phyloP scores from a whole-genome alignment of 331 rosid species.

The Dryas integrifolia region DNA sequence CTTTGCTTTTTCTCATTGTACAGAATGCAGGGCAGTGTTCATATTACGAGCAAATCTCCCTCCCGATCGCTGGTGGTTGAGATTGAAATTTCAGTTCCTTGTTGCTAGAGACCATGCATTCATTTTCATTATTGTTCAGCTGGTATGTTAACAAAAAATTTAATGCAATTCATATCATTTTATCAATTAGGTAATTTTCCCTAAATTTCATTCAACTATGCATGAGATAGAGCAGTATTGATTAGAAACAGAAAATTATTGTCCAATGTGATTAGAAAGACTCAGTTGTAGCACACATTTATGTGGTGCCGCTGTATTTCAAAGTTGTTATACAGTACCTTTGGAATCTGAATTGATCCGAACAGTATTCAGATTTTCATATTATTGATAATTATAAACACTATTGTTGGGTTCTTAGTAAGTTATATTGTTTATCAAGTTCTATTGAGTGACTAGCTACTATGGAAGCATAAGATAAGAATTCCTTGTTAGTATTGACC shows the following conservation, averaged over 20 bases:
- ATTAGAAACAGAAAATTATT: neutral
- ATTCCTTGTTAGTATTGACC: slow-evolving; percentile 8
- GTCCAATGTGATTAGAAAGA: neutral
- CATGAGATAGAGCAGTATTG: neutral
- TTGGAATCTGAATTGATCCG: neutral
- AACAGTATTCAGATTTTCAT: neutral
- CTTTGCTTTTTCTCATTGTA: slow-evolving; percentile 96
- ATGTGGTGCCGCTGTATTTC: neutral
- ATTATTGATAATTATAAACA: neutral
- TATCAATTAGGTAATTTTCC: neutral
- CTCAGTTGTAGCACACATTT: neutral
- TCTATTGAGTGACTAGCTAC: neutral
- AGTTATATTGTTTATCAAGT: neutral
- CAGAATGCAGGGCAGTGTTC: slow-evolving; percentile 91
- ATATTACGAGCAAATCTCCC: slow-evolving; percentile 90
- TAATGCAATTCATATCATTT: neutral
- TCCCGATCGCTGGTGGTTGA: slow-evolving; percentile 95
- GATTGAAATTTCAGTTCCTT: slow-evolving; percentile 93
- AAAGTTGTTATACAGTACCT: neutral
- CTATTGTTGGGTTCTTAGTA: neutral
- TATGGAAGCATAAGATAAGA: neutral
- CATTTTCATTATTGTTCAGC: slow-evolving; percentile 83
- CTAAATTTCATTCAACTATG: neutral
- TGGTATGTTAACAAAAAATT: slow-evolving; percentile 48
- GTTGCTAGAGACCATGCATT: slow-evolving; percentile 97